Percentiles rank a stretch among this genome's conserved stretches.
Conservation (phyloP, 495 filamentous ascomycete species). For the Aspergillus hancockii region DNA sequence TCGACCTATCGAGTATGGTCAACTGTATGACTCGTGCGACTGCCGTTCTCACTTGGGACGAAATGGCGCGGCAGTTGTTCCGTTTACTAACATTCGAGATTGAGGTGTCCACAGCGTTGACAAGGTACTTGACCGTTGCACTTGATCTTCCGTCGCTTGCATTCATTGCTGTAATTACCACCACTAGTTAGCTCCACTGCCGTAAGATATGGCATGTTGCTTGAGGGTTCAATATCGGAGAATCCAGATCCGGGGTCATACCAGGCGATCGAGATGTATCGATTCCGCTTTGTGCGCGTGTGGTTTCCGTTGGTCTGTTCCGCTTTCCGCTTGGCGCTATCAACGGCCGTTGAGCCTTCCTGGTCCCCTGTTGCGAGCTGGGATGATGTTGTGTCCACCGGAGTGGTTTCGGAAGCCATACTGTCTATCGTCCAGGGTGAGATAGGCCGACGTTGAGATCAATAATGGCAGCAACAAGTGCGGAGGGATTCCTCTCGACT, state of each 20-base stretch:
- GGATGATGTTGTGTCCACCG: conserved; percentile 30
- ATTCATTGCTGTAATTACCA: conserved; percentile 64
- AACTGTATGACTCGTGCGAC: conserved; percentile 7
- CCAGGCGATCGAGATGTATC: conserved; percentile 94
- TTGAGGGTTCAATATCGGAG: not conserved
- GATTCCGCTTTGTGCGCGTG: conserved; percentile 57
- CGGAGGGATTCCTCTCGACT: conserved; percentile 45
- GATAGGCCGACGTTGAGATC: conserved; percentile 14
- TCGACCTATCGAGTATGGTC: conserved; percentile 41
- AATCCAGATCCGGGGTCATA: conserved; percentile 41
- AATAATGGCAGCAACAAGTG: conserved; percentile 30
- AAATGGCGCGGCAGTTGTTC: not conserved
- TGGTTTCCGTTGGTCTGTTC: conserved; percentile 50
- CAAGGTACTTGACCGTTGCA: conserved; percentile 91
- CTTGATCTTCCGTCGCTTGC: conserved; percentile 92
- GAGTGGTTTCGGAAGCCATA: conserved; percentile 46
- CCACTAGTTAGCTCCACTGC: conserved; percentile 17
- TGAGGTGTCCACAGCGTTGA: conserved; percentile 84
- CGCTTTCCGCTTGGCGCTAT: conserved; percentile 49
- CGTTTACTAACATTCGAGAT: conserved; percentile 66
- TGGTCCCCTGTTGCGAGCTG: conserved; percentile 28
- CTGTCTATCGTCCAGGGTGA: conserved; percentile 7
- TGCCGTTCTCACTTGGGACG: not conserved
- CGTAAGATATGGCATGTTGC: not conserved
- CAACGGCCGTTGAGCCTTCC: conserved; percentile 23